Conservation (phyloP, 208 protist genomes). For the Crithidia bombi region DNA sequence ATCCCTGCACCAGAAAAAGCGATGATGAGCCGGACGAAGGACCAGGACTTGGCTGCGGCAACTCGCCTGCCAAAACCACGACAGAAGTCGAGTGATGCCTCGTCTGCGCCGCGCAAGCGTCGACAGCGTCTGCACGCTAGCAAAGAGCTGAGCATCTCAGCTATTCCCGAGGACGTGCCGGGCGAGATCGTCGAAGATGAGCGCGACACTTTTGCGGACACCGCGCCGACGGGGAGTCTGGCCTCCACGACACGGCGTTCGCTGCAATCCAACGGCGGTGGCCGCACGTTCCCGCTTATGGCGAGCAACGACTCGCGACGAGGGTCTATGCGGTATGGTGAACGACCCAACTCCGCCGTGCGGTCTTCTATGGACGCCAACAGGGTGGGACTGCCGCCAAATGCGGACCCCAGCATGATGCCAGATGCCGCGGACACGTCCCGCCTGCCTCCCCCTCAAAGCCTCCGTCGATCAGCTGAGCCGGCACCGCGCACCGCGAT, state of each 20-base stretch:
- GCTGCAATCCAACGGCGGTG: constrained; percentile 13
- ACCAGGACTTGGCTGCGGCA: not conserved
- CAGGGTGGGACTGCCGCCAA: constrained; percentile 4
- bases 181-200: constrained; percentile 49
- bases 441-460: constrained; percentile 3
- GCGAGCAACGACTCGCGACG: not conserved
- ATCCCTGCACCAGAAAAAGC: constrained; percentile 14
- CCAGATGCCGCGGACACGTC: constrained; percentile 1
- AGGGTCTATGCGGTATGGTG: constrained; percentile 11
- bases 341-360: constrained; percentile 12
- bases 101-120: constrained; percentile 18
- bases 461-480: constrained; percentile 23
- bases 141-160: constrained; percentile 51
- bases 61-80: not conserved
- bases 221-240: not conserved
- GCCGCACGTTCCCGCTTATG: constrained; percentile 4
- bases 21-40: not conserved
- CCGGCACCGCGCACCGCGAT: not conserved
- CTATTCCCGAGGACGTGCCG: constrained; percentile 39
- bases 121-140: constrained; percentile 34
- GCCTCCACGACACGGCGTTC: constrained; percentile 14
- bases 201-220: constrained; percentile 25
- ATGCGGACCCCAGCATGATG: constrained; percentile 17
- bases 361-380: constrained; percentile 8
- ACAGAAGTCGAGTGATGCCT: not conserved